phyloP scores from a whole-genome alignment of 2,329 filamentous ascomycete genomes.

The Colletotrichum sp. region DNA sequence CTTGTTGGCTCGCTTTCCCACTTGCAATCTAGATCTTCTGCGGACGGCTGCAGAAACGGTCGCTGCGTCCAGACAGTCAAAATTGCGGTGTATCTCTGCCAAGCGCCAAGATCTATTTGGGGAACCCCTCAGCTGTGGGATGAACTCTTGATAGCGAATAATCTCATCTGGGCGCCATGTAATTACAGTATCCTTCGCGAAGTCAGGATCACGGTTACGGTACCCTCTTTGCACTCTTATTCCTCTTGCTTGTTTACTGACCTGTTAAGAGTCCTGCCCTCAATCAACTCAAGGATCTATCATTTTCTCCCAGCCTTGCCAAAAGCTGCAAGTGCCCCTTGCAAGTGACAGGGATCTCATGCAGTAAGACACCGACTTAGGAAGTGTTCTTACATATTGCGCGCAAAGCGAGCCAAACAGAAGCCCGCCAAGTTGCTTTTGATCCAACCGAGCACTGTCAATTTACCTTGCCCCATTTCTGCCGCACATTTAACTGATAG shows the following conservation, averaged over 20 bases:
- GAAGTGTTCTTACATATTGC: neutral
- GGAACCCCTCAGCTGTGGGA: neutral
- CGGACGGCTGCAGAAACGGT: neutral
- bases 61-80: rapidly evolving
- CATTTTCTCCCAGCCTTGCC: neutral
- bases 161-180: rapidly evolving
- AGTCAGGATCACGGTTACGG: rapidly evolving
- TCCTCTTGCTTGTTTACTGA: rapidly evolving
- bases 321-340: neutral
- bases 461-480: neutral
- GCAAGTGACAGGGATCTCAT: neutral
- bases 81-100: neutral
- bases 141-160: neutral
- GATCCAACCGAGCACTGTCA: neutral
- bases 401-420: neutral
- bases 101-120: neutral
- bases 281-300: neutral
- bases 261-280: neutral
- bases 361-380: neutral
- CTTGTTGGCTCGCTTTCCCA: neutral
- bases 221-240: neutral
- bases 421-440: neutral
- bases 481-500: neutral
- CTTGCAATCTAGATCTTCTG: neutral
- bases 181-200: neutral